Evolutionary conservation across 805 yeast genomes (phyloP).

Genomic region (Kodamaea fukazawae): DNA sequence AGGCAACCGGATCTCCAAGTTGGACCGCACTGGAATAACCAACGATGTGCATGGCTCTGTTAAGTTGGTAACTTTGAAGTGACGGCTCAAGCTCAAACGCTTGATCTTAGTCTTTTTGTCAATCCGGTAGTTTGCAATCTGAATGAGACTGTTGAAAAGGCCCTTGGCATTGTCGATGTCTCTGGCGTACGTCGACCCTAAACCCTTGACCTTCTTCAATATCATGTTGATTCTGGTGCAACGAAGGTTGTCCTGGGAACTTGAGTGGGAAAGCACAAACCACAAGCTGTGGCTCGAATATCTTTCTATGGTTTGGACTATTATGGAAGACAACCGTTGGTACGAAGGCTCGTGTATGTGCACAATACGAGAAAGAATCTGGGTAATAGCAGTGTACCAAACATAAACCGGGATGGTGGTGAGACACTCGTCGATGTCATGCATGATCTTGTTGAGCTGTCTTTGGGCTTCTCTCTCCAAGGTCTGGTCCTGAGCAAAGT

Average conservation of each 20-base stretch:
- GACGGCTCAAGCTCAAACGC: slow-evolving; percentile 38
- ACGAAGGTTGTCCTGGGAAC: slow-evolving; percentile 46
- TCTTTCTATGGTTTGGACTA: slow-evolving; percentile 52
- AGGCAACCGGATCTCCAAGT: slow-evolving; percentile 67
- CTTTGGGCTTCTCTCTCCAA: slow-evolving; percentile 30
- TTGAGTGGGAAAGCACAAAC: slow-evolving; percentile 69
- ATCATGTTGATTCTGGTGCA: slow-evolving; percentile 26
- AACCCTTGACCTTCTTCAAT: slow-evolving; percentile 16
- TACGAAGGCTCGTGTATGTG: slow-evolving; percentile 60
- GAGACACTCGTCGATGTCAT: slow-evolving; percentile 44
- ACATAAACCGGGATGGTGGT: slow-evolving; percentile 46
- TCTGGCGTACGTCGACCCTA: slow-evolving; percentile 13
- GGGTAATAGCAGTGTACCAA: slow-evolving; percentile 87
- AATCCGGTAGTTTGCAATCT: slow-evolving; percentile 41
- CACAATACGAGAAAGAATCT: slow-evolving; percentile 73
- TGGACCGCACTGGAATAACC: slow-evolving; percentile 72
- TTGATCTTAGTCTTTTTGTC: slow-evolving; percentile 32
- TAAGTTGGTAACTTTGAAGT: slow-evolving; percentile 36
- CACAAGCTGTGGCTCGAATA: slow-evolving; percentile 88
- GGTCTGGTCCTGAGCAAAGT: slow-evolving; percentile 47
- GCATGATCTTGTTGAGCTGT: slow-evolving; percentile 45
- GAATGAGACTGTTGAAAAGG: slow-evolving; percentile 42
- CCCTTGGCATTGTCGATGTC: slow-evolving; percentile 27
- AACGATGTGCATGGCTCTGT: slow-evolving; percentile 38
- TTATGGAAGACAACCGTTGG: slow-evolving; percentile 53